Evolutionary conservation across 306 rosid genomes (phyloP), one percentile per base, ranked within the genome.

Genomic region (Quercus dentata): DNA sequence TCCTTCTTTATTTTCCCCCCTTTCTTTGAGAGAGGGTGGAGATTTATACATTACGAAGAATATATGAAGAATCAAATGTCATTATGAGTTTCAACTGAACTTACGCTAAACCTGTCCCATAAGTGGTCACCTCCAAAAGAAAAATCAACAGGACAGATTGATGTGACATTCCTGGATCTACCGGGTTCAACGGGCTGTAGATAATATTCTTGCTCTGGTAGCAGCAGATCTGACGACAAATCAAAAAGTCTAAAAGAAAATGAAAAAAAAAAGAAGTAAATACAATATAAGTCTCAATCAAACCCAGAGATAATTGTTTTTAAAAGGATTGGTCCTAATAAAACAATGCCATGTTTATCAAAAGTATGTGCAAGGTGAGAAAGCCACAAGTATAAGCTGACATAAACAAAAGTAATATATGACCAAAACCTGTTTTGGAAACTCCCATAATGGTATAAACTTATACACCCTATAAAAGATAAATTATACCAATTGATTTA

Each of bases 201-300:
- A 86, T 89, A 95, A 80, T 91, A 95, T 77, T 92, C 99, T 83
- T 95, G 99, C 90, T 95, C 99, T 76, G 98, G 97, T 85, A 90
- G 91, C 84, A 87, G 76, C 72, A 84, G 85, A 89, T 92, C 92
- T 71, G 85, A 69, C 51, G 99, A 91, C 87, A 95, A 80, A 87
- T 95, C 90, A 86, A 90, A 95, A 65, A 95, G 79, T 90, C 99
- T 95, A 83, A 83, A 90, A 82, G 83, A 76, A 77, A n/a, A 46
- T 61, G 76, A 52, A 75, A 71, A 69, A 72, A 64, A 68, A 64
- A 79, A 4, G 25, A 57, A 58, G 54, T 49, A 49, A 21, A 56
- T 27, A 41, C 18, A 73, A 49, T 38, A 73, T 61, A 70, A 75
- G 76, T 46, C 23, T 51, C 19, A 28, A 33, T 31, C 71, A 71